Base-by-base conservation (phyloP, 2,329 filamentous ascomycete species). In the Sporothrix curviconia region DNA sequence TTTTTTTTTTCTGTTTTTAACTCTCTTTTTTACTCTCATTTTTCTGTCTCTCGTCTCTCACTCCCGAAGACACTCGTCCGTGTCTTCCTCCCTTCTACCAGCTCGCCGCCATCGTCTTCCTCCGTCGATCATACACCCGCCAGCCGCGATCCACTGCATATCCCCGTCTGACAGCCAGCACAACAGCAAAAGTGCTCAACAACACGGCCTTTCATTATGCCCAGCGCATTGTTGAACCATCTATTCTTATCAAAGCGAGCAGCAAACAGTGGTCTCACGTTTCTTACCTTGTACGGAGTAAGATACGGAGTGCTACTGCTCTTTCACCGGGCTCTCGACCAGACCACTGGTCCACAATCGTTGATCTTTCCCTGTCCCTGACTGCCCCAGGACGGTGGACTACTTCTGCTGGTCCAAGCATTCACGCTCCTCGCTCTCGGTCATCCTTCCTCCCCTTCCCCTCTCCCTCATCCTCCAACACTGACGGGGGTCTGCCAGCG, bases 61-160 rank as follows among this genome's bases (percentile, higher is more conserved):
- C 28, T 55, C 37, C 7, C 37, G 15, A 40, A n/a, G n/a, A 19
- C n/a, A 40, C 3, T 17, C 37, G 17, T 19, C n/a, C 47, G 7
- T 42, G 40, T 34, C 14, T 30, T 47, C 25, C 47, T n/a, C 22
- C 30, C 44, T 44, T 43, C 32, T 51, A 43, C 36, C 44, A n/a
- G n/a, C n/a, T n/a, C n/a, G n/a, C n/a, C n/a, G n/a, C n/a, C n/a
- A n/a, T n/a, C n/a, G n/a, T n/a, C n/a, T n/a, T n/a, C n/a, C 44
- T 55, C n/a, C 46, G 53, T 53, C 57, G 57, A 59, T 56, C 57
- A 59, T 28, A 56, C 53, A n/a, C 47, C 44, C 19, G 39, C 50
- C 25, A 30, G 28, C 44, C 51, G 37, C 44, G 42, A 46, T 47
- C 50, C 22, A 28, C 44, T 36, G 46, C 39, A 28, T 39, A 55